A percentile compares a stretch with the other conserved stretches of the same genome.
Conservation (phyloP, 352 stramenopile genomes). For the Blastocystis hominis region DNA sequence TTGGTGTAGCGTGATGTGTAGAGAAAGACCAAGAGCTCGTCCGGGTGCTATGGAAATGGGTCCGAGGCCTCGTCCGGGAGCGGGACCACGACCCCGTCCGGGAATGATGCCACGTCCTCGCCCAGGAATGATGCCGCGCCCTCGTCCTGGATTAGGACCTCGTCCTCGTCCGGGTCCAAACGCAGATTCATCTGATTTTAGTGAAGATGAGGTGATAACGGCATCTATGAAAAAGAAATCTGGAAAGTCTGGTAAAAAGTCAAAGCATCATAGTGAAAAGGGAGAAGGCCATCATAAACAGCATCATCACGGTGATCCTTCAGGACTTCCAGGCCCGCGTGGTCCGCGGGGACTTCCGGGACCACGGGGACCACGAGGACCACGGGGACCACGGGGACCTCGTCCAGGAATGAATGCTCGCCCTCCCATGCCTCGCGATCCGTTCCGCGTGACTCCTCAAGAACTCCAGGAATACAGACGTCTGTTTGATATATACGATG, state of each 20-base stretch:
- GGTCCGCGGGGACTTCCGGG: not conserved
- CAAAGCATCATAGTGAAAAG: not conserved
- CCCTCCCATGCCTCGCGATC: not conserved
- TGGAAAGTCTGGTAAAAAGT: not conserved
- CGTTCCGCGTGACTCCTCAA: not conserved
- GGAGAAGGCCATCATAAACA: not conserved
- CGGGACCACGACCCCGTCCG: not conserved
- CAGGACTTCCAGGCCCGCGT: not conserved
- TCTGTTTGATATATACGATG: not conserved
- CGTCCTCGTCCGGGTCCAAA: not conserved
- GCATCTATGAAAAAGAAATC: not conserved
- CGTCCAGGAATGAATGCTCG: not conserved
- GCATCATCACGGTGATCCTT: not conserved
- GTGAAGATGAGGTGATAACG: not conserved
- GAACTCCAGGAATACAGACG: not conserved
- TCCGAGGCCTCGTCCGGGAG: conserved; percentile 29
- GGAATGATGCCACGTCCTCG: not conserved
- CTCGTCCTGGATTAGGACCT: not conserved
- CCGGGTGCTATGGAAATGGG: conserved; percentile 4
- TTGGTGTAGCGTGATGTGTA: not conserved
- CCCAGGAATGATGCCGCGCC: not conserved
- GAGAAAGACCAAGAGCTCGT: not conserved
- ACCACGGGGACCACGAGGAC: not conserved
- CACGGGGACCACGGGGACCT: not conserved
- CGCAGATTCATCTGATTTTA: not conserved